Conservation (phyloP, 1,284 basidiomycete genomes). For the Leccinum subrobustum region DNA sequence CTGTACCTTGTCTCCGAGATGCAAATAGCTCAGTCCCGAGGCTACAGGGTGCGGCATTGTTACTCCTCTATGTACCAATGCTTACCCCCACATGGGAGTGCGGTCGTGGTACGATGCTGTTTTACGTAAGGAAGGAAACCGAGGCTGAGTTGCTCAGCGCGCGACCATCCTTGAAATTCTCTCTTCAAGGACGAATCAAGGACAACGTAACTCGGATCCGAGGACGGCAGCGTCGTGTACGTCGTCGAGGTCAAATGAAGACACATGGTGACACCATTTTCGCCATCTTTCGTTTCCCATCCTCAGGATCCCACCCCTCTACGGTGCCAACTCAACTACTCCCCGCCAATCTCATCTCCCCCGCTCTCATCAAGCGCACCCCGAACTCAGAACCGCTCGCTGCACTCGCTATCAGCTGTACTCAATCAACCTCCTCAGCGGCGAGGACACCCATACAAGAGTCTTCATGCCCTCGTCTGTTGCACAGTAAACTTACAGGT, state of each 20-base stretch:
- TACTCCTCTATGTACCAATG: too few relatives aligned
- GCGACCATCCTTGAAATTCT: too few relatives aligned
- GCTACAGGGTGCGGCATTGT: too few relatives aligned
- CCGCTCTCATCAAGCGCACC: background rate
- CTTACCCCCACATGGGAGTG: too few relatives aligned
- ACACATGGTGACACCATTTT: too few relatives aligned
- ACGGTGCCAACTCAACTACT: background rate
- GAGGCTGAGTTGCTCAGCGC: too few relatives aligned
- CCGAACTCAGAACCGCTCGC: background rate
- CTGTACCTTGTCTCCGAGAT: slow-evolving; percentile 14
- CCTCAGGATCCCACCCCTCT: background rate
- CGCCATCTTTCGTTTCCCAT: background rate
- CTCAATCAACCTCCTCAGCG: background rate
- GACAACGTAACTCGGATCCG: background rate
- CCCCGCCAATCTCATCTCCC: background rate
- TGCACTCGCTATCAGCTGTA: background rate
- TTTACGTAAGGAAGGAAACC: too few relatives aligned
- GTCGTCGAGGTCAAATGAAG: too few relatives aligned
- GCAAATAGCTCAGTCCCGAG: too few relatives aligned
- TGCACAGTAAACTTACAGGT: background rate
- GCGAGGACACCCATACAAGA: background rate
- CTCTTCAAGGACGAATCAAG: background rate
- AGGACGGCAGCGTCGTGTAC: background rate
- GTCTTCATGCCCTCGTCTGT: background rate
- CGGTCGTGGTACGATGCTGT: too few relatives aligned